Base-by-base conservation (phyloP, 192 early-diverging fungal species). In the Neocallimastix lanati region DNA sequence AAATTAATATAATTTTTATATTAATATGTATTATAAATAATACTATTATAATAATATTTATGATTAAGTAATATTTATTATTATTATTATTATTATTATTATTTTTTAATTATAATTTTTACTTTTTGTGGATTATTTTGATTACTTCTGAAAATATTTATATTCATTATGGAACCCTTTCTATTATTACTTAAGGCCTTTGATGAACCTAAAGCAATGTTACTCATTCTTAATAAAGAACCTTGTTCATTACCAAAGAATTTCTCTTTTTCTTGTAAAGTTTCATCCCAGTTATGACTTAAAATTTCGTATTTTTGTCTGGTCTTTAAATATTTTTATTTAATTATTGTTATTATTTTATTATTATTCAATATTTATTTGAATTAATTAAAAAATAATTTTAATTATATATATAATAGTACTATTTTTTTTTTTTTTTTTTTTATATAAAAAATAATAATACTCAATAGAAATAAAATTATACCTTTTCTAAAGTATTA, bases 401-500 rank as follows among this genome's bases (percentile, higher is more conserved):
- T 6, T 33, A 33, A 33, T 6, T 33, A 33, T 6, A 33, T 33
- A 33, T 6, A 33, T 33, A 33, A 6, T 33, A 33, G 11, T 33
- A 33, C 11, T 33, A 33, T 6, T 11, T 6, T 33, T 6, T 33
- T 11, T 6, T 33, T 33, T 11, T 11, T 6, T 6, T 33, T 6
- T 33, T 6, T 6, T 33, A 33, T 33, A 33, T 33, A 33, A 6
- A 33, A 33, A 33, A 6, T 33, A 6, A 33, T 33, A n/a, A 33
- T 33, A 33, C 11, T 33, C 11, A 33, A 33, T 33, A 33, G 3
- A 6, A 33, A 33, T 33, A 6, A 6, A 6, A 33, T 33, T 29
- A 28, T 83, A 94, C 91, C 89, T 96, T 96, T 78, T 98, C 96
- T 77, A 98, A 84, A 76, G 86, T 81, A 35, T 81, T 81, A 80